Evolutionary conservation across 768 basidiomycete genomes (phyloP), one percentile per base, ranked within the genome.

Genomic region (Xerocomus potaroensis): DNA sequence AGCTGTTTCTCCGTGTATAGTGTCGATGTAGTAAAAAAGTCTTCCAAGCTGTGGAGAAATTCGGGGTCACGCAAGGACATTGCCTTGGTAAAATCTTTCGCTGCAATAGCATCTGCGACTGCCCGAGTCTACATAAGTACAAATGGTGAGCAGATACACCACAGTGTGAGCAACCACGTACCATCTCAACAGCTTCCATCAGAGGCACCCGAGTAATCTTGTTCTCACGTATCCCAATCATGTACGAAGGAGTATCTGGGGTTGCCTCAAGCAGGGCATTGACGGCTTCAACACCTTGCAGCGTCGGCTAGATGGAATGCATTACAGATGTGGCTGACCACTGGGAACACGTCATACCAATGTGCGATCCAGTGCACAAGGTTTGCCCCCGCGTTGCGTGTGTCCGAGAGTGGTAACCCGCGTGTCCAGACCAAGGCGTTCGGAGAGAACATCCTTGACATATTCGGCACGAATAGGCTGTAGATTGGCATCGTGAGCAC

Each of bases 381-480:
- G 96, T 51, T 83, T 75, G 1, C 96, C 96, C 32, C 96, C 96
- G 54, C 96, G 80, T 63, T 98, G 96, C 0, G 89, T 94, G 72
- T 99, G 96, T 21, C 96, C 96, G 23, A 99, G 79, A 0, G 92
- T 95, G 16, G 96, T 99, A 5, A 99, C 96, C 39, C 96, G 78
- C 1, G 95, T 94, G 66, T 98, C 96, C 24, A 99, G 80, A 0
- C 90, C 88, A 21, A 98, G 79, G 14, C 86, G 79, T 24, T 96
- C 83, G 1, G 87, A 72, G 10, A 98, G 79, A 30, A 99, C 81
- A 18, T 90, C 78, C 69, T 93, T 98, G 68, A 99, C 83, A 61
- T 93, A 81, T 24, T 91, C 89, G 15, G 92, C 84, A 35, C 77
- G 83, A 63, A 99, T 97, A n/a, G 92, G 92, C 23, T 95, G 83